Conservation (phyloP, 345 rosid species). For the Hypericum androsaemum region DNA sequence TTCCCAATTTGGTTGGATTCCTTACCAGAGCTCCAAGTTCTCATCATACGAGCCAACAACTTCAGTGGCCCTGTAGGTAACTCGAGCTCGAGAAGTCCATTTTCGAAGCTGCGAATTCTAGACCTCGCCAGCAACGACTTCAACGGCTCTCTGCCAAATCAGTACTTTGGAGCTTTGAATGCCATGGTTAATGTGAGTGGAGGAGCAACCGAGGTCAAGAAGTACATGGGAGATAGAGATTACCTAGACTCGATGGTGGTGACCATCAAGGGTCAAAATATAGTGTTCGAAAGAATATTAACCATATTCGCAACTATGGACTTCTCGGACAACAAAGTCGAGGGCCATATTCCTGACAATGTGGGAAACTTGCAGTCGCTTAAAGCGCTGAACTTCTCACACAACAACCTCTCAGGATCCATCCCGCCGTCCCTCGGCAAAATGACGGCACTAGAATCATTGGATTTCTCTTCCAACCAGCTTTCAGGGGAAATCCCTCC, state of each 20-base stretch:
- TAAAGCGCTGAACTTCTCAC: conserved; percentile 1
- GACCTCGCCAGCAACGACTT: conserved; percentile 9
- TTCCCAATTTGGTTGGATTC: conserved; percentile 14
- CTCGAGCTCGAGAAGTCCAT: not conserved
- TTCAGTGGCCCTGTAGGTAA: conserved; percentile 3
- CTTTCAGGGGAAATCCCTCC: conserved; percentile 10
- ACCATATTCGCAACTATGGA: conserved; percentile 4
- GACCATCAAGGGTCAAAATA: not conserved
- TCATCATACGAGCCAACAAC: conserved; percentile 4
- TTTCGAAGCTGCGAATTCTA: conserved; percentile 6
- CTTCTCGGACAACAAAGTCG: conserved; percentile 5
- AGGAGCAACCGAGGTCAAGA: not conserved
- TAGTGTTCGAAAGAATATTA: not conserved
- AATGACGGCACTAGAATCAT: not conserved
- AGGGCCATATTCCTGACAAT: conserved; percentile 4
- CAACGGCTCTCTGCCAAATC: conserved; percentile 2
- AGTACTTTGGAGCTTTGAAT: not conserved
- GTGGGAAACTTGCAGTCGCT: conserved; percentile 1
- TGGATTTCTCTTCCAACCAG: conserved; percentile 9
- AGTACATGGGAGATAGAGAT: not conserved
- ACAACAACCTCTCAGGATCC: conserved; percentile 8
- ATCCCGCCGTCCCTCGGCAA: not conserved
- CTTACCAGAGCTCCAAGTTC: conserved; percentile 6
- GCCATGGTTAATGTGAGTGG: not conserved
- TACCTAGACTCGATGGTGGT: conserved; percentile 1